A percentile compares a stretch with the other conserved stretches of the same genome.
Conservation (phyloP, 805 yeast species). For the Priceomyces carsonii region DNA sequence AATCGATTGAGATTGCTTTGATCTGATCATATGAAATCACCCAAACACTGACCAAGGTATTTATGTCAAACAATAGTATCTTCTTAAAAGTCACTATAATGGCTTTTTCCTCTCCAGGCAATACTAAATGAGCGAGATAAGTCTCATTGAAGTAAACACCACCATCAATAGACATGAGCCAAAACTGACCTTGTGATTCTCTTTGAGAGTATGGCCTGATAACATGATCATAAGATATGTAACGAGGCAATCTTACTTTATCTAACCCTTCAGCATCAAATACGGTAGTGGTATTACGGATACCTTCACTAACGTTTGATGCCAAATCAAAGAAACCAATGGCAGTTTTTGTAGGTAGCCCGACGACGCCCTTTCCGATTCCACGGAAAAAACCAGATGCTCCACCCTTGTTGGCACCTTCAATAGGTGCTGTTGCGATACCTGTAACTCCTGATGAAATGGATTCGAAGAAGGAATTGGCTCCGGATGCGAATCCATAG, state of each 20-base stretch:
- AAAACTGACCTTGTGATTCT: slow-evolving; percentile 92
- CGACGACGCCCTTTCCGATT: slow-evolving; percentile 90
- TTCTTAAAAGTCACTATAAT: slow-evolving; percentile 73
- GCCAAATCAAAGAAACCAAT: slow-evolving; percentile 94
- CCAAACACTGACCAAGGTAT: slow-evolving; percentile 69
- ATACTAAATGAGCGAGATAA: slow-evolving; percentile 81
- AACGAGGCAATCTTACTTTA: slow-evolving; percentile 81
- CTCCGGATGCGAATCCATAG: slow-evolving; percentile 82
- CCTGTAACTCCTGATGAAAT: slow-evolving; percentile 87
- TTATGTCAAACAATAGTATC: slow-evolving; percentile 67
- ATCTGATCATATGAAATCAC: slow-evolving; percentile 62
- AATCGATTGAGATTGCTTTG: slow-evolving; percentile 71
- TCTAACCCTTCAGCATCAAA: slow-evolving; percentile 78
- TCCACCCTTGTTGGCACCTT: slow-evolving; percentile 88
- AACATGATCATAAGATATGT: slow-evolving; percentile 66
- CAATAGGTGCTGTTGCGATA: slow-evolving; percentile 84
- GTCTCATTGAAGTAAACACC: slow-evolving; percentile 71
- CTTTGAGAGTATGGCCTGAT: slow-evolving; percentile 74
- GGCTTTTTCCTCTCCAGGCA: slow-evolving; percentile 78
- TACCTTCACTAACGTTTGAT: slow-evolving; percentile 90
- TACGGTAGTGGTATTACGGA: slow-evolving; percentile 87
- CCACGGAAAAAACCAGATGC: slow-evolving; percentile 93
- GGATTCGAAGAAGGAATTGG: slow-evolving; percentile 85
- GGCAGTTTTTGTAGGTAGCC: slow-evolving; percentile 95
- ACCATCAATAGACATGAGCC: slow-evolving; percentile 83